These are phyloP conservation scores for Saccharomycopsis fermentans DNA, from an alignment of 805 yeast species.

Conservation along the genomic window DNA sequence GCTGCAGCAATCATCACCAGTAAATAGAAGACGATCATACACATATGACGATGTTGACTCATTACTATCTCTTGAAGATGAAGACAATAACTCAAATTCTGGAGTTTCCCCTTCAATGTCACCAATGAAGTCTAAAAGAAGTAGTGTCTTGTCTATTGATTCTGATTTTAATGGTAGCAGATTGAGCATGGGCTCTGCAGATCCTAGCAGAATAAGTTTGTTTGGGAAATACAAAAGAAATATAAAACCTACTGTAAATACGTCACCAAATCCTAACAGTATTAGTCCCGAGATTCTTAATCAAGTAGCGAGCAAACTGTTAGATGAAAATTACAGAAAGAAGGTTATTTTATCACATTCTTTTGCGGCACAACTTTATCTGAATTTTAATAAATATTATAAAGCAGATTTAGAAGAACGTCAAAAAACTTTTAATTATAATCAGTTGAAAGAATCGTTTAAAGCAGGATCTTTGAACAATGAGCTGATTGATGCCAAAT, in stretches of 20 bases:
- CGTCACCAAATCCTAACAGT: neutral
- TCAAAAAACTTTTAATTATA: neutral
- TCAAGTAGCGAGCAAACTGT: neutral
- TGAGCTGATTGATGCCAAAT: neutral
- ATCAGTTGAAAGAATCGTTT: neutral
- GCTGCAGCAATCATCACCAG: neutral
- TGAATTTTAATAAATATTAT: constrained; percentile 5
- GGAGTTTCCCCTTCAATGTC: constrained; percentile 9
- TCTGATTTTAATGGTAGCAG: neutral
- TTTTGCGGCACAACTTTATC: constrained; percentile 7
- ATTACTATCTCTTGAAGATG: constrained; percentile 3
- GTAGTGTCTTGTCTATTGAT: constrained; percentile 26
- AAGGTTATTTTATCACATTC: neutral
- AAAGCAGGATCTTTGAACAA: neutral
- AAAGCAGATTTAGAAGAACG: neutral
- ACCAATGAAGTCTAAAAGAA: constrained; percentile 28
- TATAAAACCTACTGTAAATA: neutral
- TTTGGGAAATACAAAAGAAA: constrained; percentile 3
- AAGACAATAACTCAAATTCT: neutral
- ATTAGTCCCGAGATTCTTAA: neutral
- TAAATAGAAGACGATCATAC: neutral
- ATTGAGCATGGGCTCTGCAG: neutral
- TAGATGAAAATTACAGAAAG: constrained; percentile 3
- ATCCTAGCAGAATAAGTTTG: constrained; percentile 5
- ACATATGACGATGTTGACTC: constrained; percentile 2